phyloP scores from a whole-genome alignment of 176 grass and related monocot species.

The Triticum dicoccoides region DNA sequence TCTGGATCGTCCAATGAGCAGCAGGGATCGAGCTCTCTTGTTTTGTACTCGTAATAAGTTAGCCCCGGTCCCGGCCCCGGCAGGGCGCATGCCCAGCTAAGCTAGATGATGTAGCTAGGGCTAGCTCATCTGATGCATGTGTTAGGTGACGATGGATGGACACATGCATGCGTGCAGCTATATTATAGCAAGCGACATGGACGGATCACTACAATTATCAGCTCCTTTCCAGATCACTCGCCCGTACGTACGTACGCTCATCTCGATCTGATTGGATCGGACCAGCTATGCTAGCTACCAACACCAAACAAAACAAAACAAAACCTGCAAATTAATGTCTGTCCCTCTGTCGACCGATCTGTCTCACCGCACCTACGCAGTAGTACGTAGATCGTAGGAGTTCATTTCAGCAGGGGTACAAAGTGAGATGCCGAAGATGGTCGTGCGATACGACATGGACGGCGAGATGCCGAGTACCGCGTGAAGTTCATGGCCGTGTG shows the following conservation, averaged over 20 bases:
- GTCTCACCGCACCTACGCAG: background rate
- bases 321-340: background rate
- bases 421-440: no score
- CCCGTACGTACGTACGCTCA: background rate
- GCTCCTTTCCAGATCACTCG: slow-evolving; percentile 11
- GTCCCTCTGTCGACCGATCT: background rate
- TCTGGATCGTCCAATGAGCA: background rate
- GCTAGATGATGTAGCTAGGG: background rate
- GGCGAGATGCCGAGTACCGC: no score
- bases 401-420: no score
- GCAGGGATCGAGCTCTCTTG: background rate
- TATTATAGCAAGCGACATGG: background rate
- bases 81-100: background rate
- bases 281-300: background rate
- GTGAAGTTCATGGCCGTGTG: no score
- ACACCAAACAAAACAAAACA: background rate
- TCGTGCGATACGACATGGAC: no score
- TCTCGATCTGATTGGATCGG: background rate
- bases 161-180: background rate
- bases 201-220: background rate
- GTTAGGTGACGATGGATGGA: background rate
- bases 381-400: no score
- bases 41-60: no score
- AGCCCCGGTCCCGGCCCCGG: background rate
- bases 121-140: background rate